Base-by-base conservation (phyloP, 106 monocot genomes). In the Amphibolis antarctica region DNA sequence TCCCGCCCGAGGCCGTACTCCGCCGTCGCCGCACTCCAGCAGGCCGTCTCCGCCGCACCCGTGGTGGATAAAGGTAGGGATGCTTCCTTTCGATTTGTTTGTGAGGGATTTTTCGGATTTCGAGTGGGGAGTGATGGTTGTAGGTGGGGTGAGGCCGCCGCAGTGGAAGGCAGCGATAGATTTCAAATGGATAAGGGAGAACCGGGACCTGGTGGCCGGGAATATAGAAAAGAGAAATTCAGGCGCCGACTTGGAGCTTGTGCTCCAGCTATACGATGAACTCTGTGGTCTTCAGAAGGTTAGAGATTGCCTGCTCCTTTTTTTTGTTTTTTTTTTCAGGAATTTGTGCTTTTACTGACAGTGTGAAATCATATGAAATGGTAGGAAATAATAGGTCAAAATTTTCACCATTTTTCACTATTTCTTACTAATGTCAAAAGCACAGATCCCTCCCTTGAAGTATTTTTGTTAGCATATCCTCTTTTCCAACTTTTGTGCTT, bases 181-280 rank as follows among this genome's bases (percentile, higher is more conserved):
- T 53, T 98, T 98, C 84, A 98, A 98, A 57, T 98, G 96, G 96
- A 98, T 98, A 14, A 62, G 86, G 71, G 96, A 98, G 36, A 98
- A 98, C 70, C 77, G 63, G 70, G 84, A 98, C 10, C 29, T 67
- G 5, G 87, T 98, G 0, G 77, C 79, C 1, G 79, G 57, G 59
- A 98, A 98, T 49, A 90, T 98, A 55, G 73, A 66, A 74, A 84
- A 78, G 62, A 74, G 90, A 52, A 90, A 85, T 53, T 98, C 96
- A 26, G 63, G 22, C 30, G 90, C 90, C 27, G 71, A 98, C 44
- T 54, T 98, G 54, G 90, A 90, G 28, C 86, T 84, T 25, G 86
- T 98, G 22, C 81, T 98, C 24, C 74, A 85, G 71, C 80, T 98
- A 28, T 90, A 98, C 55, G 96, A 98, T 28, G 42, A 82, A 54